These are phyloP conservation scores for Ambrosia hybrid DNA, from an alignment of 140 eudicot species.

Conservation along the genomic window DNA sequence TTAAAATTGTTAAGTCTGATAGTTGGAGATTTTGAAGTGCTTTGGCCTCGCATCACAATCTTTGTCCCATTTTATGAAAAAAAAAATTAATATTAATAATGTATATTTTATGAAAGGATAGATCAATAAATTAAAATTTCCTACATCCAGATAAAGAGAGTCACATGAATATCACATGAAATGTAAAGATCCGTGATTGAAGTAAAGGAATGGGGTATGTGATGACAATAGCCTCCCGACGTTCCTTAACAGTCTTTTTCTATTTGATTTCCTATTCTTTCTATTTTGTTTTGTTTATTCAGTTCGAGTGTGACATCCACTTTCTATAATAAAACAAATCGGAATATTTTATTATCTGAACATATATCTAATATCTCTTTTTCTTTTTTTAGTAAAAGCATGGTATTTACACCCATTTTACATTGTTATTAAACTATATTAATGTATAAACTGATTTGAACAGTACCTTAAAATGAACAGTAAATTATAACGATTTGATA, in stretches of 20 bases:
- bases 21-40: too few relatives aligned
- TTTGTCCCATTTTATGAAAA: too few relatives aligned
- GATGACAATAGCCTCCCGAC: constrained; percentile 47
- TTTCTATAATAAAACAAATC: not conserved
- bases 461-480: too few relatives aligned
- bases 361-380: too few relatives aligned
- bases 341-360: not conserved
- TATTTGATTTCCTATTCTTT: constrained; percentile 29
- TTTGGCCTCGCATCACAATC: too few relatives aligned
- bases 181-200: constrained; percentile 34
- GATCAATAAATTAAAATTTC: not conserved
- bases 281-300: constrained; percentile 14
- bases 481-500: too few relatives aligned
- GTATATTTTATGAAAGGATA: too few relatives aligned
- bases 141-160: not conserved
- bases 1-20: too few relatives aligned
- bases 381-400: not conserved
- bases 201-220: constrained; percentile 26
- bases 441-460: too few relatives aligned
- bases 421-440: too few relatives aligned
- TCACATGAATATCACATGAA: constrained; percentile 36
- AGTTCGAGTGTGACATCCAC: constrained; percentile 36
- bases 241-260: constrained; percentile 39
- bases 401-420: not conserved
- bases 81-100: too few relatives aligned